Base-by-base conservation (phyloP, 345 rosid species). In the Corchorus olitorius region DNA sequence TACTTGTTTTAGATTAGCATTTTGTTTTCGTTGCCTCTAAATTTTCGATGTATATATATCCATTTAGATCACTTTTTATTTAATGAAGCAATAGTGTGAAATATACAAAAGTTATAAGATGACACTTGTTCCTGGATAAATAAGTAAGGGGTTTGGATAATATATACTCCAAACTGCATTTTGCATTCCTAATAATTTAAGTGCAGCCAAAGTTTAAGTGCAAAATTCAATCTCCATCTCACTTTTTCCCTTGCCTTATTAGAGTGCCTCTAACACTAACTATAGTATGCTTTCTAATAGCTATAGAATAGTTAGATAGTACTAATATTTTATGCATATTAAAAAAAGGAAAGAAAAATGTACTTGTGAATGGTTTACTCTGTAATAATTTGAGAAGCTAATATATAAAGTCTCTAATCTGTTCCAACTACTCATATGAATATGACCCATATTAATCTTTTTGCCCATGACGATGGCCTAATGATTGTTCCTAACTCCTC, bases 351-450 rank as follows among this genome's bases (percentile, higher is more conserved):
- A 17, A 41, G 19, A 22, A 1, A 9, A 58, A 20, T 11, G 6
- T 61, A n/a, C n/a, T n/a, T 14, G 17, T 14, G 11, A 3, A 34
- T 5, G 66, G 19, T 62, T 62, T 62, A 5, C 19, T 35, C 19
- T 12, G 17, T 34, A 61, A 3, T 33, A 34, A 9, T 70, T 35
- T 17, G 46, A 53, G 27, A 27, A 27, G 61, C 10, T 39, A 70
- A 53, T 39, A 39, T 27, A 39, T 70, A 46, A 70, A 35, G 74
- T 17, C 61, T 39, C 8, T 35, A 37, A 34, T 52, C 35, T 70
- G 61, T 34, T 70, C 15, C 74, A 70, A 70, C 74, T 53, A 35
- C 74, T 53, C 46, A 2, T 33, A 33, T 69, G 73, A 70, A 52
- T 50, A 70, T 34, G 73, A 69, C 59, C 8, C 22, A 50, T 34